Evolutionary conservation across 345 rosid genomes (phyloP).

Genomic region (Salix caprea): DNA sequence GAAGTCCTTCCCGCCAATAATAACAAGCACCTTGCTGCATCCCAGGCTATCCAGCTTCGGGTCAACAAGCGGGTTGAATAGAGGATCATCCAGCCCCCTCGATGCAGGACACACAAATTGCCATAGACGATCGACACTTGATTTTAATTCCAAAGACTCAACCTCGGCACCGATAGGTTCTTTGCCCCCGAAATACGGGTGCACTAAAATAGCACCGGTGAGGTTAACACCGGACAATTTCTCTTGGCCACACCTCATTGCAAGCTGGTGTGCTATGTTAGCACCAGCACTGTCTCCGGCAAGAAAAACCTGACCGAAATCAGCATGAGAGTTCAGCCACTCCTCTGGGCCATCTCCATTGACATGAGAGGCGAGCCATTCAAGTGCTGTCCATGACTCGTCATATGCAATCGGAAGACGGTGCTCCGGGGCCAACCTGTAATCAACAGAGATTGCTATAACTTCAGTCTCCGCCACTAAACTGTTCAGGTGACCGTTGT

Average conservation of each 20-base stretch:
- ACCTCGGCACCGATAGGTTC: slow-evolving; percentile 14
- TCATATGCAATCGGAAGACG: slow-evolving; percentile 14
- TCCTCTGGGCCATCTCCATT: slow-evolving; percentile 18
- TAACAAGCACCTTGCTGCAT: slow-evolving; percentile 9
- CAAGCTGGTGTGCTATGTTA: slow-evolving; percentile 11
- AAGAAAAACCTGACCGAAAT: slow-evolving; percentile 2
- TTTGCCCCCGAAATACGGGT: slow-evolving; percentile 27
- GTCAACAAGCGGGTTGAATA: slow-evolving; percentile 14
- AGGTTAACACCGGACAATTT: not conserved
- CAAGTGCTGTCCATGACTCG: slow-evolving; percentile 23
- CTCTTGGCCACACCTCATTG: not conserved
- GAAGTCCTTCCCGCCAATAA: slow-evolving; percentile 14
- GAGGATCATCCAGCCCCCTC: slow-evolving; percentile 21
- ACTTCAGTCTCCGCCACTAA: slow-evolving; percentile 8
- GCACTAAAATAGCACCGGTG: slow-evolving; percentile 9
- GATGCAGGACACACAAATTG: slow-evolving; percentile 1
- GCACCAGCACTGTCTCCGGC: slow-evolving; percentile 24
- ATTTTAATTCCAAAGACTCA: not conserved
- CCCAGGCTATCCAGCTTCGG: slow-evolving; percentile 11
- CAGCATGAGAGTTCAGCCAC: slow-evolving; percentile 14
- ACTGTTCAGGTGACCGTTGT: slow-evolving; percentile 6
- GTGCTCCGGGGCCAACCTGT: slow-evolving; percentile 23
- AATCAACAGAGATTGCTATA: slow-evolving; percentile 22
- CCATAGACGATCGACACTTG: slow-evolving; percentile 1
- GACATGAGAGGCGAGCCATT: slow-evolving; percentile 22